A percentile compares a stretch with the other conserved stretches of the same genome.
phyloP scores from a whole-genome alignment of 768 basidiomycete genomes.

The Kwoniella mangroviensis region DNA sequence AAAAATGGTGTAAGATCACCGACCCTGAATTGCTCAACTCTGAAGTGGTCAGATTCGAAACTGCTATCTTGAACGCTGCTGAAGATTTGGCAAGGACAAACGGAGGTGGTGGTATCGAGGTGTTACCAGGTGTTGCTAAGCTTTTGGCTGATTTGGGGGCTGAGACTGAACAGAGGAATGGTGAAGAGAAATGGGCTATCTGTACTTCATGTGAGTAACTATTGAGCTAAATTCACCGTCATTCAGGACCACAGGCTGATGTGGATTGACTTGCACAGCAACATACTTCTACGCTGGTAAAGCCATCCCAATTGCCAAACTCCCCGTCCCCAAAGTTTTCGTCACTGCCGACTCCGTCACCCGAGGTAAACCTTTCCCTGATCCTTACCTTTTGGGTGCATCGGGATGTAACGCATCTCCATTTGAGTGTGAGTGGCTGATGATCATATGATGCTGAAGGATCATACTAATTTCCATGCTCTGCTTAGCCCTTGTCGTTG shows the following conservation, averaged over 20 bases:
- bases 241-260: too few relatives aligned
- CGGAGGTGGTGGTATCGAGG: slow-evolving; percentile 59
- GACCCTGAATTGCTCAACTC: slow-evolving; percentile 48
- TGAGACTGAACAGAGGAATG: slow-evolving; percentile 48
- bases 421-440: slow-evolving; percentile 63
- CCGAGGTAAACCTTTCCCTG: slow-evolving; percentile 83
- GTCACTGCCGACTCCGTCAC: slow-evolving; percentile 78
- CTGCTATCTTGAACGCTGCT: slow-evolving; percentile 53
- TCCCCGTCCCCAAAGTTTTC: slow-evolving; percentile 65
- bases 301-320: slow-evolving; percentile 69
- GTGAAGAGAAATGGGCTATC: slow-evolving; percentile 77
- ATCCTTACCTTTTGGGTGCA: slow-evolving; percentile 83
- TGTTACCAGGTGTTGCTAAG: slow-evolving; percentile 69
- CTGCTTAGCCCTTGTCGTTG: slow-evolving; percentile 71
- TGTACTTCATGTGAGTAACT: slow-evolving; percentile 81
- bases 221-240: too few relatives aligned
- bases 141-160: slow-evolving; percentile 44
- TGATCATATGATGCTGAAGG: too few relatives aligned
- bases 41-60: slow-evolving; percentile 77
- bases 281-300: slow-evolving; percentile 75
- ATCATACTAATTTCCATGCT: background rate
- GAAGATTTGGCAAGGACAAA: slow-evolving; percentile 59
- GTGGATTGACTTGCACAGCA: slow-evolving; percentile 60
- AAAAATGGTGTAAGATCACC: slow-evolving; percentile 70
- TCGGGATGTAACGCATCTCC: slow-evolving; percentile 66